Base-by-base conservation (phyloP, 768 basidiomycete genomes). In the Gloeopeniophorella convolvens region DNA sequence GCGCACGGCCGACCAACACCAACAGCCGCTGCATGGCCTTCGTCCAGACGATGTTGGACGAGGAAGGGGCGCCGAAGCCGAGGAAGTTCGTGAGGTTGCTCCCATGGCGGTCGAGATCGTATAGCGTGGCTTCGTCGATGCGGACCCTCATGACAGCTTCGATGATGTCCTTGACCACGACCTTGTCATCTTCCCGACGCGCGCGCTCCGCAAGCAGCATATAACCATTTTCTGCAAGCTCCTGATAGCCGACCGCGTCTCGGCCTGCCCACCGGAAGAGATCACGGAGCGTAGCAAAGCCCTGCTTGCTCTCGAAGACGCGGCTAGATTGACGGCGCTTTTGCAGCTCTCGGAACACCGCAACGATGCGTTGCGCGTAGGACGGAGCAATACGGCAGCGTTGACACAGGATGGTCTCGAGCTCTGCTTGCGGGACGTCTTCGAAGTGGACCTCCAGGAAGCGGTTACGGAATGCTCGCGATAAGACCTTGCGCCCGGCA, bases 381-480 rank as follows among this genome's bases (percentile, higher is more conserved):
- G 94, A 94, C 0, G 93, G 95, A 0, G 96, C 89, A 46, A 98
- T 97, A 42, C 76, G 80, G 66, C 92, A 95, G 41, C 92, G 75
- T 62, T 94, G 85, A 59, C 85, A 89, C n/a, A 99, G 73, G 57
- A 99, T 98, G 3, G 82, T 86, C 67, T 97, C 91, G 36, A 98
- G 72, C 64, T 99, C 96, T 5, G 74, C 75, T 65, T 97, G 90
- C 0, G 96, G 96, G 0, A 98, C 94, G 59, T 99, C 95, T 45
- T 90, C 86, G 62, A 97, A 98, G 63, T 97, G 93, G 18, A 98
- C 89, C 65, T 99, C 96, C 15, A 99, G 78, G 68, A 98, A 98
- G 5, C 96, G 88, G 67, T 93, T 96, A 26, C 96, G 80, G 71
- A 99, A 97, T 0, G 96, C 96, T 8, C 96, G 80, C 3, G 95